phyloP scores from a whole-genome alignment of 495 filamentous ascomycete species.

The Penicillium steckii region DNA sequence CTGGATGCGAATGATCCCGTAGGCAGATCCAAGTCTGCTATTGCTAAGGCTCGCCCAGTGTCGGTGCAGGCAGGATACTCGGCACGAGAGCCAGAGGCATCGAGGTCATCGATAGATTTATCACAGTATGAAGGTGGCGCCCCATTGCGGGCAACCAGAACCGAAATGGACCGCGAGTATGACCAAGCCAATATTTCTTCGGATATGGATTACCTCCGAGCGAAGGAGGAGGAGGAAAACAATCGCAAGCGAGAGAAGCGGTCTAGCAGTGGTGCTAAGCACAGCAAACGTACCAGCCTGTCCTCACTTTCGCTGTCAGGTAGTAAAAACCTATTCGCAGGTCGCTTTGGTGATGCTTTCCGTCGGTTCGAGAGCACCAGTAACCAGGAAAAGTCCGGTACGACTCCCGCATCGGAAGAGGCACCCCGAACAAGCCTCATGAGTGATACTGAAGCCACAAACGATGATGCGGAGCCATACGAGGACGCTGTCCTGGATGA shows the following conservation, averaged over 20 bases:
- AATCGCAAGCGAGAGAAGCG: constrained; percentile 70
- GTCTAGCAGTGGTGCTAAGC: constrained; percentile 58
- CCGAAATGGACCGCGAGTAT: constrained; percentile 34
- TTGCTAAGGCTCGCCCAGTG: constrained; percentile 60
- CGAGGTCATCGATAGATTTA: constrained; percentile 39
- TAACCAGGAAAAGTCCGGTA: constrained; percentile 49
- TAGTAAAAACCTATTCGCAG: constrained; percentile 81
- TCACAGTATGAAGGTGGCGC: constrained; percentile 40
- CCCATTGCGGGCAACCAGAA: constrained; percentile 36
- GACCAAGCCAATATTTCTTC: constrained; percentile 67
- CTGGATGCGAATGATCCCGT: constrained; percentile 58
- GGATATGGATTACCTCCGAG: constrained; percentile 83
- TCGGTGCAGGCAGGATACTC: constrained; percentile 79
- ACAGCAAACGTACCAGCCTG: constrained; percentile 79
- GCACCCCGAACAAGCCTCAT: constrained; percentile 56
- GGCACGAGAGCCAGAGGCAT: constrained; percentile 62
- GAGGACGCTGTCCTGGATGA: constrained; percentile 56
- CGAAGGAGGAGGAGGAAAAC: constrained; percentile 70
- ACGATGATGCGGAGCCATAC: constrained; percentile 32
- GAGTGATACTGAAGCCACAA: constrained; percentile 57
- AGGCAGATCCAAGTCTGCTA: constrained; percentile 62
- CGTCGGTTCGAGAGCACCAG: constrained; percentile 78
- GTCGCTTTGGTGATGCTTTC: constrained; percentile 95
- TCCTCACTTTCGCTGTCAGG: constrained; percentile 71
- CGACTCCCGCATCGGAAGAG: constrained; percentile 50